Evolutionary conservation across 352 stramenopile genomes (phyloP).

Genomic region (Thraustotheca clavata): DNA sequence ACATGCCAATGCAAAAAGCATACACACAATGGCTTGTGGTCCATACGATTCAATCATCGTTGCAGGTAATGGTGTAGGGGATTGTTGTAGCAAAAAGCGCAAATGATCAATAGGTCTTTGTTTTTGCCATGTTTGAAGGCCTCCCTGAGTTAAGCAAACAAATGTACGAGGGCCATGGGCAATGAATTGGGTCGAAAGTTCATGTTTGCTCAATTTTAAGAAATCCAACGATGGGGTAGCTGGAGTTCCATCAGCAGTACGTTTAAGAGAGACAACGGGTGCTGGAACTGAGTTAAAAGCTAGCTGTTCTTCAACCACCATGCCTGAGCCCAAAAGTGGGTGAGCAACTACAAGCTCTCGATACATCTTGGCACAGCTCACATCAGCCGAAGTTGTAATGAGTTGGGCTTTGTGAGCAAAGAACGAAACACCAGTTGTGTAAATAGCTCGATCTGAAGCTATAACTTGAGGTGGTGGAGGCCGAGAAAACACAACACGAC

Average conservation of each 20-base stretch:
- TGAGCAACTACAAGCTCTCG: background rate
- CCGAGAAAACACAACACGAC: background rate
- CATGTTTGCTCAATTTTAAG: slow-evolving; percentile 40
- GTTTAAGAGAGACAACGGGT: background rate
- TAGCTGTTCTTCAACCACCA: background rate
- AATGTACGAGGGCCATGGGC: slow-evolving; percentile 61
- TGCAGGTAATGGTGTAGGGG: background rate
- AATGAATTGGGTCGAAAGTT: slow-evolving; percentile 77
- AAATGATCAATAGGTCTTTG: slow-evolving; percentile 83
- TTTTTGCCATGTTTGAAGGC: slow-evolving; percentile 86
- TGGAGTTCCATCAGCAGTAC: background rate
- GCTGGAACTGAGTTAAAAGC: background rate
- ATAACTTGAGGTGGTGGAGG: slow-evolving; percentile 24
- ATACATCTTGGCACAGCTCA: background rate
- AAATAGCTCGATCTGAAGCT: slow-evolving; percentile 53
- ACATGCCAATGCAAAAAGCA: slow-evolving; percentile 14
- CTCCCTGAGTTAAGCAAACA: slow-evolving; percentile 65
- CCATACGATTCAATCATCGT: slow-evolving; percentile 10
- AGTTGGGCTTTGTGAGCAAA: slow-evolving; percentile 56
- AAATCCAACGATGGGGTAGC: slow-evolving; percentile 18
- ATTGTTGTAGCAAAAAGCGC: slow-evolving; percentile 47
- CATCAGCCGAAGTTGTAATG: slow-evolving; percentile 43
- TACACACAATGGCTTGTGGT: background rate
- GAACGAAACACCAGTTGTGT: slow-evolving; percentile 62
- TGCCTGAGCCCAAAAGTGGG: background rate